Evolutionary conservation across 1,139 yeast species (phyloP), one percentile per base, ranked within the genome.

Genomic region (Suhomyces taliae): DNA sequence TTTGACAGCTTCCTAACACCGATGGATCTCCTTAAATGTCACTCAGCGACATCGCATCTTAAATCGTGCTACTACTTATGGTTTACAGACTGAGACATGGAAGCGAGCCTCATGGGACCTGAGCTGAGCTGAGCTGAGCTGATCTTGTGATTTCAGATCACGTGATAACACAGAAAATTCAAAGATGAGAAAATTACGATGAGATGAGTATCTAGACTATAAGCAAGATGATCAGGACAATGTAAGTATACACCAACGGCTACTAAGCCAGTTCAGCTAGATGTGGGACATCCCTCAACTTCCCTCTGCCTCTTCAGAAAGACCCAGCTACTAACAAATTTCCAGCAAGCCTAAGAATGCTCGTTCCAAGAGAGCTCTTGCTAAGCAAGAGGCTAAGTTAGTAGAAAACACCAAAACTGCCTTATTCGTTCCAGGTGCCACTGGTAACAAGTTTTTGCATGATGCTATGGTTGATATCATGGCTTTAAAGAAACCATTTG

Each of bases 311-410:
- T 29, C 7, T 7, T 11, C 32, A 33, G 15, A 10, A 14, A 11
- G 7, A 8, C 9, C 15, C 34, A 24, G n/a, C 9, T 14, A 49
- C 53, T 49, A 51, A 50, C 52, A 19, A 14, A 19, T 19, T n/a
- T n/a, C 8, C 15, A 59, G 70, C 37, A 76, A 75, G 56, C 98
- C 99, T 41, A 91, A 90, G 72, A 93, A 87, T 64, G 97, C 97
- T 49, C 90, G 99, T 64, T 82, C 97, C 47, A 95, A 95, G 74
- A 83, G 99, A 67, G 98, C 96, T 11, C 67, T 91, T 57, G 96
- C 91, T 52, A 87, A 87, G 61, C 85, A 82, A 58, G 97, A 90
- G 61, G 84, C 98, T 48, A 93, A 90, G 71, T 69, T 90, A 45
- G 87, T 86, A 11, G 99, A 93, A 66, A 91, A 93, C 67, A 83